Evolutionary conservation across 805 yeast species (phyloP), one percentile per base, ranked within the genome.

Genomic region (Yarrowia keelungensis): DNA sequence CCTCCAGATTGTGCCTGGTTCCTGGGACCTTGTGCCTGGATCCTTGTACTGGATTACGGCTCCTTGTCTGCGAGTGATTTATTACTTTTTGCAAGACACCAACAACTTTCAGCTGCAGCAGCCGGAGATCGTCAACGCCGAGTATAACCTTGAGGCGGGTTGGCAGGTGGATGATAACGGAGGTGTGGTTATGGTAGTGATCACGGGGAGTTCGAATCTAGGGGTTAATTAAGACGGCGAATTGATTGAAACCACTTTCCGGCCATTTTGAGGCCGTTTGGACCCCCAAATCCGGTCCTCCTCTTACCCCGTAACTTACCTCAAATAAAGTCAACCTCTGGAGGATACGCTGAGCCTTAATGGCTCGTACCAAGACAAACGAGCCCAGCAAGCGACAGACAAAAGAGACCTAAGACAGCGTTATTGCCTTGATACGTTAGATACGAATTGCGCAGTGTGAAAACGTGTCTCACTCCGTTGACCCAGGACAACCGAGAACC

Each of bases 61-160:
- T 22, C 53, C 38, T 47, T 47, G 54, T 32, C 56, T 10, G 16
- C 32, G 59, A 53, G 58, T 38, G 43, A 53, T 16, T 53, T 53
- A 53, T 53, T 53, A 38, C 58, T 53, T 53, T 53, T 53, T 53
- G 4, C 56, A 36, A 51, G 54, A 50, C 54, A 53, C 36, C 43
- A 50, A 50, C 39, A 38, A 38, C 56, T 36, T 50, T 35, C 42
- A 50, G 41, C 41, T 46, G 32, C 16, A 19, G 59, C 59, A 39
- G 45, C 59, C 59, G 45, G 15, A 16, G 49, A 51, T 51, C 58
- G 58, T 19, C 56, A 16, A 11, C 35, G 14, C 12, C 12, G 12
- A 38, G 12, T 9, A 8, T 38, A 46, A 46, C 50, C 35, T 45
- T 45, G 47, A 45, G 22, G 32, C 32, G 7, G 2, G 32, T 26